These are phyloP conservation scores for Gossypium stocksii DNA, from an alignment of 345 rosid species.

Conservation along the genomic window DNA sequence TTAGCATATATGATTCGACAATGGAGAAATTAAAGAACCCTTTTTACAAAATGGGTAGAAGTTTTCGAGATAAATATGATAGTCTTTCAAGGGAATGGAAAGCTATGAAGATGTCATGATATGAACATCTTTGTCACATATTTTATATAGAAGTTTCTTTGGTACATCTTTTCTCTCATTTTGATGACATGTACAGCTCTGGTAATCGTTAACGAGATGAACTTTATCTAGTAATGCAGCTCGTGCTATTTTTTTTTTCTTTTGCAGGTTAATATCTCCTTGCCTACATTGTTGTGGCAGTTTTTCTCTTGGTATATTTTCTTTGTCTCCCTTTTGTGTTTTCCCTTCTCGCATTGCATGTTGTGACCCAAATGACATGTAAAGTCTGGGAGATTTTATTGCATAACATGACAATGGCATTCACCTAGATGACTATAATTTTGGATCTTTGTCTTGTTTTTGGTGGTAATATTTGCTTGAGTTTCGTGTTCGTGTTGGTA, in stretches of 20 bases:
- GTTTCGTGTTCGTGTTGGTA: no score
- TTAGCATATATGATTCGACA: conserved; percentile 37
- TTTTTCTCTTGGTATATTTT: neutral
- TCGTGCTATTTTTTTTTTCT: neutral
- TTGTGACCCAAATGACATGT: neutral
- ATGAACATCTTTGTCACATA: conserved; percentile 5
- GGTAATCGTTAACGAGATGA: neutral
- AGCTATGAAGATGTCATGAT: conserved; percentile 17
- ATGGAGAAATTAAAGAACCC: conserved; percentile 43
- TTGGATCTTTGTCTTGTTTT: neutral
- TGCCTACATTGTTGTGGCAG: neutral
- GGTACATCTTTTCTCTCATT: conserved; percentile 1
- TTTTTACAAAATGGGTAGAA: conserved; percentile 33
- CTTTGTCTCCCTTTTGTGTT: neutral
- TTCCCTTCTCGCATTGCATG: neutral
- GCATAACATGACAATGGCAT: no score
- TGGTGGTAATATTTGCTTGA: neutral
- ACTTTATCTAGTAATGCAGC: neutral
- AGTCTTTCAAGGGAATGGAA: conserved; percentile 44
- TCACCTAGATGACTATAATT: neutral
- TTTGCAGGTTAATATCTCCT: neutral
- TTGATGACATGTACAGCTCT: neutral
- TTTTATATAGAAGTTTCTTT: neutral
- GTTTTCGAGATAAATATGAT: conserved; percentile 42
- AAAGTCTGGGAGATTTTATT: no score